Evolutionary conservation across 1,284 basidiomycete genomes (phyloP).

Genomic region (Microbotryum silenes-acaulis): DNA sequence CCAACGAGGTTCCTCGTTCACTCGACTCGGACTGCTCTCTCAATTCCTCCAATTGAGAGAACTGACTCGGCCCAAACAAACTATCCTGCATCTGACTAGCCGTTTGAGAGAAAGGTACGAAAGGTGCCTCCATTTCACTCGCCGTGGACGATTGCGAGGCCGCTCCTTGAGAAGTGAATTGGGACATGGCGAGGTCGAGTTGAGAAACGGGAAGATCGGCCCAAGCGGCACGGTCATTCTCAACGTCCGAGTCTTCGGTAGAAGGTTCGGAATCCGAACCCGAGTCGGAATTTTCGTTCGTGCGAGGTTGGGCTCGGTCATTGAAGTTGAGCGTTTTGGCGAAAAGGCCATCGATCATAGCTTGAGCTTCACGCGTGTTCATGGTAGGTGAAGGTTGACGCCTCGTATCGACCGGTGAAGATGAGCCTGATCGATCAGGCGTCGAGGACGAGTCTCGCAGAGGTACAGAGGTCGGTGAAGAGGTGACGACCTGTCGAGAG

Average conservation of each 20-base stretch:
- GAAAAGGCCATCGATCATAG: slow-evolving; percentile 68
- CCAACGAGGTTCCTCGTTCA: background rate
- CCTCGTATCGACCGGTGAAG: slow-evolving; percentile 7
- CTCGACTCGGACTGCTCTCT: background rate
- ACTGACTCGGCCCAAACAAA: background rate
- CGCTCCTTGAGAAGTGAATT: background rate
- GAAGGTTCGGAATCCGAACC: slow-evolving; percentile 34
- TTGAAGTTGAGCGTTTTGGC: slow-evolving; percentile 29
- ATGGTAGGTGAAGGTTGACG: slow-evolving; percentile 63
- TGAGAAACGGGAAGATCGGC: slow-evolving; percentile 1
- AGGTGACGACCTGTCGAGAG: too few relatives aligned
- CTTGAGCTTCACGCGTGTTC: slow-evolving; percentile 83
- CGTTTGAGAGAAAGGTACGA: slow-evolving; percentile 27
- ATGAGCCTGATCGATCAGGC: background rate
- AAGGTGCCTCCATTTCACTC: slow-evolving; percentile 1
- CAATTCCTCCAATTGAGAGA: slow-evolving; percentile 1
- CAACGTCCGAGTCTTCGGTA: slow-evolving; percentile 24
- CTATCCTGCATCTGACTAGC: slow-evolving; percentile 11
- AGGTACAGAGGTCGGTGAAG: too few relatives aligned
- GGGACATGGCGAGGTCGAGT: background rate
- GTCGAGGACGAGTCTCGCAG: too few relatives aligned
- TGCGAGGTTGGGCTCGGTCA: slow-evolving; percentile 16
- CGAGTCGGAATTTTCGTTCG: slow-evolving; percentile 45
- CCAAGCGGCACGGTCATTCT: slow-evolving; percentile 5
- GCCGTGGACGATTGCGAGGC: too few relatives aligned